Evolutionary conservation across 768 basidiomycete genomes (phyloP).

Genomic region (Naematelia aurantialba): DNA sequence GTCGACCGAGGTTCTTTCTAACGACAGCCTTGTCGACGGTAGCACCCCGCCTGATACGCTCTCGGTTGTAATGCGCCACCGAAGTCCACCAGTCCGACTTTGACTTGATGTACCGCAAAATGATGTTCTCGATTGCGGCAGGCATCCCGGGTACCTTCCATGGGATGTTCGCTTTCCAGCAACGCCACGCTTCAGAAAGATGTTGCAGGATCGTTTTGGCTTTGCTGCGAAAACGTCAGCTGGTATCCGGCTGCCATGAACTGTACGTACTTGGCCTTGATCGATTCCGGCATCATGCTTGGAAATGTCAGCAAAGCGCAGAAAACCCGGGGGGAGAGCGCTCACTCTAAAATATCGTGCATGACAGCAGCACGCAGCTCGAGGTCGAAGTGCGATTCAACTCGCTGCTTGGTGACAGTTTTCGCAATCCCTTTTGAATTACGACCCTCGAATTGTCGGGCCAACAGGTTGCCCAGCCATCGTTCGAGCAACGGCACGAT

Average conservation of each 20-base stretch:
- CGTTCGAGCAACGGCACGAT: conserved; percentile 95
- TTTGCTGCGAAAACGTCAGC: conserved; percentile 61
- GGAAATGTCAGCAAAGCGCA: conserved; percentile 13
- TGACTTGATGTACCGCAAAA: conserved; percentile 96
- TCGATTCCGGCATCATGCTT: conserved; percentile 96
- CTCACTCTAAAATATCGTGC: conserved; percentile 89
- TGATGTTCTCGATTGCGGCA: conserved; percentile 98
- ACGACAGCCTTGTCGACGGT: conserved; percentile 78
- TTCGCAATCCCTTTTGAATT: conserved; percentile 91
- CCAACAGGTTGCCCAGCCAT: conserved; percentile 96
- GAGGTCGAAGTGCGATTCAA: conserved; percentile 96
- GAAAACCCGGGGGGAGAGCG: neutral
- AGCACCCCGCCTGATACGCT: conserved; percentile 72
- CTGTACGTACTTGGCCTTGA: conserved; percentile 53
- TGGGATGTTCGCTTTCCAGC: conserved; percentile 69
- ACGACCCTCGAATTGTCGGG: conserved; percentile 96
- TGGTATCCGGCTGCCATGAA: neutral
- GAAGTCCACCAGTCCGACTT: conserved; percentile 99
- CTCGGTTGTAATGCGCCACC: conserved; percentile 86
- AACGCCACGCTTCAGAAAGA: conserved; percentile 96
- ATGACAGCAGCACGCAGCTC: conserved; percentile 97
- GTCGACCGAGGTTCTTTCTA: conserved; percentile 96
- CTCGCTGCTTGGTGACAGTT: conserved; percentile 98
- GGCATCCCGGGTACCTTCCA: conserved; percentile 99
- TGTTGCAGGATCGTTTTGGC: conserved; percentile 99